Evolutionary conservation across 805 yeast genomes (phyloP).

Genomic region (Candida wancherniae): DNA sequence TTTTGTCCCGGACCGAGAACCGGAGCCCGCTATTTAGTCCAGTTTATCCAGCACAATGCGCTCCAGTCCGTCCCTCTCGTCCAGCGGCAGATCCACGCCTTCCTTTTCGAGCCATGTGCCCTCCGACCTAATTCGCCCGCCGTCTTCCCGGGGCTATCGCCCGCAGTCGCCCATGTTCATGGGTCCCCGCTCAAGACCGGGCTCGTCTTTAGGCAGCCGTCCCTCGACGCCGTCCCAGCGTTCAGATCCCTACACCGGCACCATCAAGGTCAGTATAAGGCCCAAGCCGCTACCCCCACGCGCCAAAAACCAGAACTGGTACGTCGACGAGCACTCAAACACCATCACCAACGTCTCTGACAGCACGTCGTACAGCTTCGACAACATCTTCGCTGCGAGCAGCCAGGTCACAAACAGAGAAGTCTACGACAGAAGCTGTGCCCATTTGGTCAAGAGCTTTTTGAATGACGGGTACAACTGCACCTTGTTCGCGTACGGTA

Average conservation of each 20-base stretch:
- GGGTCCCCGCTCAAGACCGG: constrained; percentile 27
- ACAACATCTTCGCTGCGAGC: constrained; percentile 66
- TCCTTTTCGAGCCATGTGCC: constrained; percentile 4
- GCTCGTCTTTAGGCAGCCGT: constrained; percentile 33
- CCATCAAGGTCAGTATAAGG: constrained; percentile 71
- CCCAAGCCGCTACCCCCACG: constrained; percentile 57
- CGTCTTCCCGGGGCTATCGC: constrained; percentile 24
- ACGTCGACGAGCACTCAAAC: constrained; percentile 33
- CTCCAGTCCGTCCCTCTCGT: constrained; percentile 15
- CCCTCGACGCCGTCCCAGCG: constrained; percentile 35
- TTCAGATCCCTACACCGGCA: constrained; percentile 54
- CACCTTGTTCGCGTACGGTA: constrained; percentile 89
- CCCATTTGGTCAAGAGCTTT: constrained; percentile 49
- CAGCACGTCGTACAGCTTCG: constrained; percentile 63
- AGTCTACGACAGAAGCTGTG: constrained; percentile 57
- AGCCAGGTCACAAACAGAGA: constrained; percentile 42
- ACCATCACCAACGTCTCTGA: constrained; percentile 48
- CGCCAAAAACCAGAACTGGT: constrained; percentile 44
- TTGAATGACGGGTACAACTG: constrained; percentile 72
- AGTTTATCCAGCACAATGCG: constrained; percentile 13
- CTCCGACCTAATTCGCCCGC: constrained; percentile 27
- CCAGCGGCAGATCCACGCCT: constrained; percentile 16
- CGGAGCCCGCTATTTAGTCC: too few relatives aligned
- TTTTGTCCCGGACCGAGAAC: too few relatives aligned
- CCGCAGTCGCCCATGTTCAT: constrained; percentile 28